Evolutionary conservation across 192 early-diverging fungal species (phyloP), one percentile per base, ranked within the genome.

Genomic region (Chytriomyces hyalinus): DNA sequence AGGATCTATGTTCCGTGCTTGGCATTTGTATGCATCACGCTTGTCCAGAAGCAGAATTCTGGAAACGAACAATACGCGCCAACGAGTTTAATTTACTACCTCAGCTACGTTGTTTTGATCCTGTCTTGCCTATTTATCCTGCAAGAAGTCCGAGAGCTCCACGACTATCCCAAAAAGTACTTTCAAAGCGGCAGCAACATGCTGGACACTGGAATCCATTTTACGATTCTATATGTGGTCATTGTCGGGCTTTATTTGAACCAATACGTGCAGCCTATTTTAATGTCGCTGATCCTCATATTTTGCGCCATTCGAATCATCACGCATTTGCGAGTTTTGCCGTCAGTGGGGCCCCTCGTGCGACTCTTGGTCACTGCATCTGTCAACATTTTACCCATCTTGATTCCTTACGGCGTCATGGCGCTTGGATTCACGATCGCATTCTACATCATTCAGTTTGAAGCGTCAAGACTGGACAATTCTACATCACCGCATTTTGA

Each of bases 241-340:
- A 80, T 84, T 53, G 65, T 49, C 8, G 84, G 79, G 11, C 51
- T 73, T 8, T 62, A 75, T 9, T 22, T 73, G 4, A 72, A 57
- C 20, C 13, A 44, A 26, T 78, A 78, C 49, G 79, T 84, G 4
- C 68, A 78, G 7, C 84, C 84, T 4, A 69, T 84, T 36, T 70
- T 84, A 24, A 74, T 84, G 70, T 73, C 78, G 9, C 57, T 84
- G 9, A 74, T 82, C n/a, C 53, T 84, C 43, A 76, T 84, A 44
- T 74, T 84, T 51, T 77, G 71, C 20, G 79, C 77, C 11, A 70
- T 74, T 20, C 67, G 80, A 5, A 68, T 84, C 26, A 69, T 84
- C 8, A 73, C 79, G 50, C 80, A 84, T 60, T 65, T 84, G n/a
- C 61, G 84, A 15, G 80, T 84, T 43, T 73, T 84, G n/a, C 84